Conservation (phyloP, 805 yeast species). For the Wickerhamiella occidentalis region DNA sequence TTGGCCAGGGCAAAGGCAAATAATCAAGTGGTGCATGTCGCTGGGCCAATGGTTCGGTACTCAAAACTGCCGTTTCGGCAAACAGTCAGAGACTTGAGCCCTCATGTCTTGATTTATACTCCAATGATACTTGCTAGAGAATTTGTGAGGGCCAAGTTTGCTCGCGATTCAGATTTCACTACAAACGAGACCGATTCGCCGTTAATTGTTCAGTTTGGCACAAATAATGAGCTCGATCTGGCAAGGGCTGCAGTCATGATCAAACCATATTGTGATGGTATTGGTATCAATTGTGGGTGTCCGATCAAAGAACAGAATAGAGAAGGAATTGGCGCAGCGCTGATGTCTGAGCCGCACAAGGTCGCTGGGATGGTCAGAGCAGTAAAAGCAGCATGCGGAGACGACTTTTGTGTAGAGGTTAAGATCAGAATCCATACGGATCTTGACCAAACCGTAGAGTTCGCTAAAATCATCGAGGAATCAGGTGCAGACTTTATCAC, state of each 20-base stretch:
- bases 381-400: slow-evolving; percentile 65
- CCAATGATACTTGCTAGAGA: slow-evolving; percentile 97
- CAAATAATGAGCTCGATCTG: slow-evolving; percentile 70
- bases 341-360: slow-evolving; percentile 70
- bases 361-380: slow-evolving; percentile 76
- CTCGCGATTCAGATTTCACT: slow-evolving; percentile 73
- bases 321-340: slow-evolving; percentile 94
- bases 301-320: slow-evolving; percentile 90
- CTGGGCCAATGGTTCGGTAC: slow-evolving; percentile 97
- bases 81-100: slow-evolving; percentile 54
- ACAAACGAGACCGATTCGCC: slow-evolving; percentile 61
- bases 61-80: slow-evolving; percentile 88
- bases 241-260: slow-evolving; percentile 77
- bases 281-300: slow-evolving; percentile 94
- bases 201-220: slow-evolving; percentile 82
- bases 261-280: slow-evolving; percentile 83
- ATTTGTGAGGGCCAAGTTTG: slow-evolving; percentile 72
- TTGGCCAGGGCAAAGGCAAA: slow-evolving; percentile 37
- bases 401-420: slow-evolving; percentile 66
- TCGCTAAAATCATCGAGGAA: slow-evolving; percentile 60
- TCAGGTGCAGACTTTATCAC: slow-evolving; percentile 92
- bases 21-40: slow-evolving; percentile 47
- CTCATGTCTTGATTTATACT: slow-evolving; percentile 69
- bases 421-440: slow-evolving; percentile 82
- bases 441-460: slow-evolving; percentile 54